Conservation (phyloP, 2,329 filamentous ascomycete species). For the Fusarium haematococcum region DNA sequence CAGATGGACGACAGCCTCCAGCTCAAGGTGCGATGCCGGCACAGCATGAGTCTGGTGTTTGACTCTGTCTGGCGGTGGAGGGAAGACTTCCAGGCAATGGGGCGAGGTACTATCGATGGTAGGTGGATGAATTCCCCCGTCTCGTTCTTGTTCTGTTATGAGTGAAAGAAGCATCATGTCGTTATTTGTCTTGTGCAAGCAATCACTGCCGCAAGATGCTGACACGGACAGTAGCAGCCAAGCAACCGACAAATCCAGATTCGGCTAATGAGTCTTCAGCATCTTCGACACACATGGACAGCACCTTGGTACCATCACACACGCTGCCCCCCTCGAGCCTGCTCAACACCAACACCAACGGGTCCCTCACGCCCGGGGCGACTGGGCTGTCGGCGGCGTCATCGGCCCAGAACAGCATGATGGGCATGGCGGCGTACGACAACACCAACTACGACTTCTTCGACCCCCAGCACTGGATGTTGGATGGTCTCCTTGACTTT, state of each 20-base stretch:
- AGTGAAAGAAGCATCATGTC: constrained; percentile 41
- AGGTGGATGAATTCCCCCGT: constrained; percentile 51
- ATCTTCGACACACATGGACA: constrained; percentile 74
- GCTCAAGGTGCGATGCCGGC: constrained; percentile 83
- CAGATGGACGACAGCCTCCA: constrained; percentile 78
- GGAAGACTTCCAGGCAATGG: constrained; percentile 80
- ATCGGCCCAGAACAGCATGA: constrained; percentile 58
- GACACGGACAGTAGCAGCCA: constrained; percentile 67
- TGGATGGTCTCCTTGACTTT: constrained; percentile 86
- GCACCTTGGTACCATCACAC: constrained; percentile 63
- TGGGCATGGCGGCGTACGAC: constrained; percentile 69
- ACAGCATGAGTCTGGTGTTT: constrained; percentile 87
- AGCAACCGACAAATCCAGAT: constrained; percentile 88
- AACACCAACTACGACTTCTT: constrained; percentile 87
- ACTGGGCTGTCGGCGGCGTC: constrained; percentile 57
- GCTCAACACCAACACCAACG: constrained; percentile 58
- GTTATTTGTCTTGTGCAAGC: constrained; percentile 34
- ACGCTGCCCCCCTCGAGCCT: constrained; percentile 57
- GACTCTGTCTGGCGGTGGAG: constrained; percentile 90
- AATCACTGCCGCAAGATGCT: constrained; percentile 31
- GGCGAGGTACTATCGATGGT: constrained; percentile 78
- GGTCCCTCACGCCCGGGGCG: constrained; percentile 64
- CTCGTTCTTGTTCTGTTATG: constrained; percentile 18
- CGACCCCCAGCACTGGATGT: constrained; percentile 92
- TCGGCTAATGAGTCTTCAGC: constrained; percentile 79